Evolutionary conservation across 345 rosid genomes (phyloP), one percentile per base, ranked within the genome.

Genomic region (Cardamine occulta): DNA sequence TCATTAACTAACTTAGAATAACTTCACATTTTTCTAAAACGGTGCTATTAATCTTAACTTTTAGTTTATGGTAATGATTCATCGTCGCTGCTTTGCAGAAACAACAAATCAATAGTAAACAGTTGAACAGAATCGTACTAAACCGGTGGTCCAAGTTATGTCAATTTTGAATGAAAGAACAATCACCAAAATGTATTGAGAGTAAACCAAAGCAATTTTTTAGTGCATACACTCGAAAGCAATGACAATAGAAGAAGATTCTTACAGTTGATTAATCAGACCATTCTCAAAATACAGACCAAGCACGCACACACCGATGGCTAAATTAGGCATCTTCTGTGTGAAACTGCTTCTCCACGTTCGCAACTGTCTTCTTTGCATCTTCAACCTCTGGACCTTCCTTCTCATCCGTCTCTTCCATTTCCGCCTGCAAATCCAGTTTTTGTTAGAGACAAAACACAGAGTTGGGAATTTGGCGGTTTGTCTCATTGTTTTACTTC

Each of bases 321-420:
- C 2, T 59, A 48, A 23, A 14, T 74, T 87, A 88, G 24, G 85
- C 88, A 69, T 88, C 87, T 24, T 83, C 81, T 55, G 87, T 81
- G 59, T 75, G 85, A 63, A 86, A 89, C 79, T 85, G 80, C 72
- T 83, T 83, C 66, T 89, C 96, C 26, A 88, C 81, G 8, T 87
- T 90, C 1, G 80, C 70, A 6, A 87, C 81, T n/a, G 86, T 88
- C 82, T 80, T 84, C 66, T 48, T 86, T 48, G 93, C 93, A 73
- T 93, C 96, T 70, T 81, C 88, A 18, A 88, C 63, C 62, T 93
- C 96, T 7, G 75, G 80, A 31, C 89, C 88, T 58, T 78, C 89
- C 73, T 82, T 86, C 74, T 85, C 81, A 51, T 74, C 82, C 9
- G 80, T 80, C 77, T 87, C 89, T 80, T 89, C 89, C 82, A 91